A percentile compares a stretch with the other conserved stretches of the same genome.
Evolutionary conservation across 2,329 filamentous ascomycete genomes (phyloP).

Genomic region (Aureobasidium sp.): DNA sequence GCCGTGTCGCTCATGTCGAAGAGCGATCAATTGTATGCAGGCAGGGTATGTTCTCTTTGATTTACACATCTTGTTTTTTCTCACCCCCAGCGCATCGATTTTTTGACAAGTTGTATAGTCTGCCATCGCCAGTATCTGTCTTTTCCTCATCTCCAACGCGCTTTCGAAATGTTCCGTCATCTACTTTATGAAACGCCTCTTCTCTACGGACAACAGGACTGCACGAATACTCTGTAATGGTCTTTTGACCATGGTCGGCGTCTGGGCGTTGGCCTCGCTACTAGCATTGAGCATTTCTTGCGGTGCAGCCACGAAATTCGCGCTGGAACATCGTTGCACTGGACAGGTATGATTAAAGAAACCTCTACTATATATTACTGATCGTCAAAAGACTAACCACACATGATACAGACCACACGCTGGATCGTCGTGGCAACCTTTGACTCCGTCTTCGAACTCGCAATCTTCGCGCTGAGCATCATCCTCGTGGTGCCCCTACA

Average conservation of each 20-base stretch:
- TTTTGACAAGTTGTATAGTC: slow-evolving; percentile 2
- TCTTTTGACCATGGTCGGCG: slow-evolving; percentile 18
- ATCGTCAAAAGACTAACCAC: not conserved
- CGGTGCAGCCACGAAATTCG: not conserved
- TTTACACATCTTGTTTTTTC: not conserved
- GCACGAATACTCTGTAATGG: slow-evolving; percentile 20
- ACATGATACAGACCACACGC: slow-evolving; percentile 16
- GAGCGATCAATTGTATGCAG: not conserved
- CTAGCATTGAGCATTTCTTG: slow-evolving; percentile 15
- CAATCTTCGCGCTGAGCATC: slow-evolving; percentile 22
- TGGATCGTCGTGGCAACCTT: slow-evolving; percentile 24
- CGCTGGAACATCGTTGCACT: not conserved
- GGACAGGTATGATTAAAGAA: slow-evolving; percentile 17
- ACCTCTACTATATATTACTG: too few relatives aligned
- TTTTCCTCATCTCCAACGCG: slow-evolving; percentile 24
- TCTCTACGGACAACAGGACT: slow-evolving; percentile 23
- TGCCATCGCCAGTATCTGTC: slow-evolving; percentile 23
- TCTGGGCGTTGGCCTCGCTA: slow-evolving; percentile 25
- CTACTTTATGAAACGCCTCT: slow-evolving; percentile 27
- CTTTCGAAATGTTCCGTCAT: slow-evolving; percentile 27
- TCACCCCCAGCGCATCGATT: too few relatives aligned
- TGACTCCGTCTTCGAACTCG: slow-evolving; percentile 25
- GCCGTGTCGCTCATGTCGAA: not conserved
- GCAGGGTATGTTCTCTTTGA: not conserved
- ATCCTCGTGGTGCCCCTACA: slow-evolving; percentile 25